Percentiles rank a stretch among this genome's conserved stretches.
Conservation (phyloP, 306 rosid genomes). For the Arachis stenosperma region DNA sequence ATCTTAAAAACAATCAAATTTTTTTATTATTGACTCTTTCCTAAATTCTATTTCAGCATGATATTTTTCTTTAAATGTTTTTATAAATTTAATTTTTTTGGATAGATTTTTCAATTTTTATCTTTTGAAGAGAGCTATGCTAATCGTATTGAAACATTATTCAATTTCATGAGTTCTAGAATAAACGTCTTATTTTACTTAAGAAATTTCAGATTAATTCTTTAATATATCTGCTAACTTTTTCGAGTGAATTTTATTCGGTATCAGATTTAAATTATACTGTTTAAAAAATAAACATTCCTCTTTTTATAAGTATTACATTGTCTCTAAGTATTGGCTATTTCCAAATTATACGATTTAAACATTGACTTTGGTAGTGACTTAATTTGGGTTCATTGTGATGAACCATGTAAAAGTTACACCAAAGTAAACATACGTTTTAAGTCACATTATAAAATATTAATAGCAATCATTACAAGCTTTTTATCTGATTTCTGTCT, state of each 20-base stretch:
- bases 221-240: constrained; percentile 13
- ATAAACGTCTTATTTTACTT: background rate
- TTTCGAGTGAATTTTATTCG: constrained; percentile 15
- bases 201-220: background rate
- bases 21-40: background rate
- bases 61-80: background rate
- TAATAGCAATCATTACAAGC: background rate
- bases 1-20: background rate
- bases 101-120: background rate
- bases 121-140: background rate
- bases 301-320: constrained; percentile 59
- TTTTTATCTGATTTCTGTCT: background rate
- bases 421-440: constrained; percentile 55
- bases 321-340: constrained; percentile 65
- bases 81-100: background rate
- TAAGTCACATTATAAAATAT: background rate
- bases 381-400: constrained; percentile 95
- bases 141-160: background rate
- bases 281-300: background rate
- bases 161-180: background rate
- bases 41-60: background rate
- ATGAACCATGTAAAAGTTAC: constrained; percentile 90
- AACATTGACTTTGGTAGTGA: constrained; percentile 94
- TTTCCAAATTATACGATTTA: constrained; percentile 67
- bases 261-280: constrained; percentile 4